Evolutionary conservation across 2,329 filamentous ascomycete genomes (phyloP), one percentile per base, ranked within the genome.

Genomic region (Cladophialophora immunda): DNA sequence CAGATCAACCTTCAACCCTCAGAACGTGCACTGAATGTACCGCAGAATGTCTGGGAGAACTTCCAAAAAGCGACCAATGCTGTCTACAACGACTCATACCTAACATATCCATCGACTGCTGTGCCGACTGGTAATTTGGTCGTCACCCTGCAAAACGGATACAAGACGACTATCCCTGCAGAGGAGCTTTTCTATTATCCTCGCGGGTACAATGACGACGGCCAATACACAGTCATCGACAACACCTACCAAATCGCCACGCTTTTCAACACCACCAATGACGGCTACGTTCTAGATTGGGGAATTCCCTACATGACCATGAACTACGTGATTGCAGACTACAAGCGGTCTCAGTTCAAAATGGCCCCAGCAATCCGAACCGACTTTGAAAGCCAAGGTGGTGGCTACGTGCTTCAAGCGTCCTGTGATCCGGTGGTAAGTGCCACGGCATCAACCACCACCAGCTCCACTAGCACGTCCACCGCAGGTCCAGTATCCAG

Each of bases 321-420:
- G 71, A 71, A 71, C 64, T 72, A 72, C 54, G 65, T 72, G 15
- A 67, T 72, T 32, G 64, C 52, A 27, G 71, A 72, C 56, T 69
- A 68, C 57, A 71, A 68, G 36, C 54, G 64, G 17, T 32, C 58
- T 17, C 57, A 70, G 29, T 68, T 70, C 64, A 65, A 69, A 32
- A 72, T 72, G 63, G 71, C 67, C 1, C 66, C 65, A 4, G 71
- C 71, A 25, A 70, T 70, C 36, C 67, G 64, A 6, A 64, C 62
- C 4, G 58, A 70, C 41, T 68, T 70, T 50, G 25, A 55, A 6
- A 63, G 56, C 27, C 53, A 60, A 38, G 68, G 65, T 4, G 65
- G 65, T 13, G 65, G 65, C n/a, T 68, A 68, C 56, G 63, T 34
- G 6, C 62, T 70, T 17, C 38, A 68, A 34, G 68, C 68, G 15